These are phyloP conservation scores for Gardenia jasminoides DNA, from an alignment of 257 asterid genomes.

Conservation along the genomic window DNA sequence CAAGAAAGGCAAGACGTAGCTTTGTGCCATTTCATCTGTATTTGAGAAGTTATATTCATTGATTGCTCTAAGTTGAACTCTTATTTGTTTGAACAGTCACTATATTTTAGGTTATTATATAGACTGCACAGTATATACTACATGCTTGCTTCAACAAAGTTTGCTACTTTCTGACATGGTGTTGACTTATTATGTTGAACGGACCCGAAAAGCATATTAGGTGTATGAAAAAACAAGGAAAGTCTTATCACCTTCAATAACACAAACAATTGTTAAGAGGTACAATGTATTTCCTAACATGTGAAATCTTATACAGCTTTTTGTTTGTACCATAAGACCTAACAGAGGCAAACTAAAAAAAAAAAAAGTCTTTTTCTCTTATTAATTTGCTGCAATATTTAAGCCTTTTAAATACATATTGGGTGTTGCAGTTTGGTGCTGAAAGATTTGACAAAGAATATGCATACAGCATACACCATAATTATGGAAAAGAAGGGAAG, in stretches of 20 bases:
- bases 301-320: background rate
- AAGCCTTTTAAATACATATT: background rate
- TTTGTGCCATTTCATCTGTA: background rate
- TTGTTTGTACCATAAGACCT: background rate
- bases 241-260: background rate
- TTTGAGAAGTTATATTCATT: background rate
- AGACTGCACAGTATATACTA: background rate
- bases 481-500: slow-evolving; percentile 98
- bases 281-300: background rate
- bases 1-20: slow-evolving; percentile 58
- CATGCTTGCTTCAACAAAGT: too few species aligned
- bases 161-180: too few species aligned
- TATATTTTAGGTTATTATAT: background rate
- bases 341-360: background rate
- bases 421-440: slow-evolving; percentile 71
- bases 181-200: background rate
- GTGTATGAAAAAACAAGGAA: background rate
- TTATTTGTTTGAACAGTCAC: background rate
- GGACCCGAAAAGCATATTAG: background rate
- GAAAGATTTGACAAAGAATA: slow-evolving; percentile 97
- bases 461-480: slow-evolving; percentile 85
- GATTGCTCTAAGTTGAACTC: background rate
- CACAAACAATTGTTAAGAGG: background rate
- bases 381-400: background rate
- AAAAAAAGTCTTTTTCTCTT: background rate